phyloP scores from a whole-genome alignment of 2,329 filamentous ascomycete species.

The Penicillium sp. region DNA sequence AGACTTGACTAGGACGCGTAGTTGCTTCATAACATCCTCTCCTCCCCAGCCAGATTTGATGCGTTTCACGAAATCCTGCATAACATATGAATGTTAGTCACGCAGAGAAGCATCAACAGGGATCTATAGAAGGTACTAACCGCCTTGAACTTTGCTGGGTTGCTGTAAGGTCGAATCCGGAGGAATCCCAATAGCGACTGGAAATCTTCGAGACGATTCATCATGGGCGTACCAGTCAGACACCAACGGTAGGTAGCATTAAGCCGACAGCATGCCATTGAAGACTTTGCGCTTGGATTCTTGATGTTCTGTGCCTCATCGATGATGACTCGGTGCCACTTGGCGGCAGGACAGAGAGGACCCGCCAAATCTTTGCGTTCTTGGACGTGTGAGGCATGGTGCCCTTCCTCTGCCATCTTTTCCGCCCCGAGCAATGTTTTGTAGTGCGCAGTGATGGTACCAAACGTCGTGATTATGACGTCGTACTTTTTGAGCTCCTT shows the following conservation, averaged over 20 bases:
- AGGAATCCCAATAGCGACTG: constrained; percentile 77
- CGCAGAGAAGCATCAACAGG: background rate
- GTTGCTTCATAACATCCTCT: constrained; percentile 62
- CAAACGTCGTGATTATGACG: constrained; percentile 77
- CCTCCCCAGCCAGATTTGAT: constrained; percentile 46
- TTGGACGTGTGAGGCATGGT: constrained; percentile 25
- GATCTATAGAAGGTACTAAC: constrained; percentile 38
- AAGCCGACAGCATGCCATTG: constrained; percentile 60
- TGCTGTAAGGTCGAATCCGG: constrained; percentile 71
- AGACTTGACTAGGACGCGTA: constrained; percentile 75
- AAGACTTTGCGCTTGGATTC: constrained; percentile 64
- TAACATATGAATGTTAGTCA: background rate
- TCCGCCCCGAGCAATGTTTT: constrained; percentile 60
- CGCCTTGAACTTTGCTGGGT: constrained; percentile 60
- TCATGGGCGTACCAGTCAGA: constrained; percentile 82
- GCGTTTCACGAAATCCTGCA: constrained; percentile 53
- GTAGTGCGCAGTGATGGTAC: constrained; percentile 66
- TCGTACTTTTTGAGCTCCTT: constrained; percentile 65
- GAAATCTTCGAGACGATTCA: constrained; percentile 78
- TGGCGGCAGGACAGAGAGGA: constrained; percentile 59
- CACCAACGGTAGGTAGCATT: constrained; percentile 66
- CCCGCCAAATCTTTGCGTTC: constrained; percentile 7
- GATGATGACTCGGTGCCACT: constrained; percentile 70
- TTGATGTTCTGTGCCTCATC: constrained; percentile 83
- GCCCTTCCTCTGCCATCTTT: constrained; percentile 50